Evolutionary conservation across 2,329 filamentous ascomycete genomes (phyloP).

Genomic region (Aureobasidium lini): DNA sequence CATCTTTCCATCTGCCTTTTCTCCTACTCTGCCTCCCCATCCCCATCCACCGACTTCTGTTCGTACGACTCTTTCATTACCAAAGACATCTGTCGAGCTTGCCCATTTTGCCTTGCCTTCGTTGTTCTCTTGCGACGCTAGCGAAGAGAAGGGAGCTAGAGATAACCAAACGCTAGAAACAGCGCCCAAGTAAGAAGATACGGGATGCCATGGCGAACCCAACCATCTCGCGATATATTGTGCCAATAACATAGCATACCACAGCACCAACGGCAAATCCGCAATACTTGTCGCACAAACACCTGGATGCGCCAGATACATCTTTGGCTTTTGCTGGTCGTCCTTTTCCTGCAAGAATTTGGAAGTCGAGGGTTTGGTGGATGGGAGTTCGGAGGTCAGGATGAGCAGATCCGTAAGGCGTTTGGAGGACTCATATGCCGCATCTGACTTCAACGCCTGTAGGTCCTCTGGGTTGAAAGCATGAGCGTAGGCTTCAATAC

Average conservation of each 20-base stretch:
- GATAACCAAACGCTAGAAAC: slow-evolving; percentile 70
- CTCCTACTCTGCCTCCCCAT: slow-evolving; percentile 48
- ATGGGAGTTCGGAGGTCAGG: slow-evolving; percentile 64
- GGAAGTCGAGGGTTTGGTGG: slow-evolving; percentile 49
- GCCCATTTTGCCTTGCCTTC: slow-evolving; percentile 74
- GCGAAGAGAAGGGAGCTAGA: slow-evolving; percentile 55
- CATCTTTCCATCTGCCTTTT: slow-evolving; percentile 33
- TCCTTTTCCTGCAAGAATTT: slow-evolving; percentile 43
- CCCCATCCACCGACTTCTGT: slow-evolving; percentile 89
- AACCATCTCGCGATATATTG: slow-evolving; percentile 68
- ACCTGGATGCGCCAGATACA: slow-evolving; percentile 80
- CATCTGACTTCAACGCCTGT: slow-evolving; percentile 57
- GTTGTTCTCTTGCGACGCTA: slow-evolving; percentile 48
- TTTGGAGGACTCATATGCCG: slow-evolving; percentile 81
- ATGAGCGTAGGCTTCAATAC: slow-evolving; percentile 59
- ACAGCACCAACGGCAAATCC: slow-evolving; percentile 62
- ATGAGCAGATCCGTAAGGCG: slow-evolving; percentile 75
- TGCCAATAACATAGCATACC: slow-evolving; percentile 58
- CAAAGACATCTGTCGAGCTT: slow-evolving; percentile 54
- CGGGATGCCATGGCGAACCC: slow-evolving; percentile 82
- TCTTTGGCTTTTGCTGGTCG: slow-evolving; percentile 44
- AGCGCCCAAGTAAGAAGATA: slow-evolving; percentile 70
- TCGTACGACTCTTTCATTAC: slow-evolving; percentile 56
- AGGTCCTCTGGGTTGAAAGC: slow-evolving; percentile 62
- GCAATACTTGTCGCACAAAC: slow-evolving; percentile 78